Evolutionary conservation across 2,329 filamentous ascomycete species (phyloP).

Genomic region (Aureobasidium melanogenum): DNA sequence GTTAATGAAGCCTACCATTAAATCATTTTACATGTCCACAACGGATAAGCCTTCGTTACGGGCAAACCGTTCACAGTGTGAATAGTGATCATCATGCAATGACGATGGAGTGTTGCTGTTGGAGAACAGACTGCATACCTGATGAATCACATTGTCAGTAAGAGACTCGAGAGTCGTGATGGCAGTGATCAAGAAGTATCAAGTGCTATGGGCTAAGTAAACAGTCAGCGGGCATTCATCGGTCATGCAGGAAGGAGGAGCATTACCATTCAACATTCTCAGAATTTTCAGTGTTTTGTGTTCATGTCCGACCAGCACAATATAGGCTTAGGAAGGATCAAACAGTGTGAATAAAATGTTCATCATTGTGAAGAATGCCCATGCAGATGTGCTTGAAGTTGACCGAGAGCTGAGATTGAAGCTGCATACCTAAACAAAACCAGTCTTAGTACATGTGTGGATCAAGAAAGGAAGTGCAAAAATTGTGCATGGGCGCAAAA

Average conservation of each 20-base stretch:
- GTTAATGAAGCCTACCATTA: background rate
- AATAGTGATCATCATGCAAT: conserved; percentile 13
- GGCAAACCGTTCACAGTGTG: conserved; percentile 11
- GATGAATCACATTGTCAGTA: conserved; percentile 23
- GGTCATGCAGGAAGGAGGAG: background rate
- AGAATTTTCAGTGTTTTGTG: conserved; percentile 56
- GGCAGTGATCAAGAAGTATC: conserved; percentile 22
- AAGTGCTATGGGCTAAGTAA: conserved; percentile 18
- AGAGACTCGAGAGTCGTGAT: conserved; percentile 20
- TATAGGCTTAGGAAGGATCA: conserved; percentile 45
- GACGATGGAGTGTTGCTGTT: background rate
- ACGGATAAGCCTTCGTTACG: conserved; percentile 13
- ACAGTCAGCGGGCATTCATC: conserved; percentile 19
- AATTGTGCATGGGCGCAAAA: conserved; percentile 13
- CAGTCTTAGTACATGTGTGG: conserved; percentile 7
- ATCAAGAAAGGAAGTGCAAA: background rate
- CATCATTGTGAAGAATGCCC: conserved; percentile 42
- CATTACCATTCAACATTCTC: conserved; percentile 53
- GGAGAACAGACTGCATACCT: conserved; percentile 4
- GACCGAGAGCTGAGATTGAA: conserved; percentile 14
- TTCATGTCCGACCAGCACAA: conserved; percentile 46
- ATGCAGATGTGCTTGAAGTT: background rate
- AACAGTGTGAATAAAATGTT: conserved; percentile 63
- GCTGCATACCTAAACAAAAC: conserved; percentile 16
- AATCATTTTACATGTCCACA: conserved; percentile 12